Conservation (phyloP, 441 rosid species). For the Gossypium gossypioides region DNA sequence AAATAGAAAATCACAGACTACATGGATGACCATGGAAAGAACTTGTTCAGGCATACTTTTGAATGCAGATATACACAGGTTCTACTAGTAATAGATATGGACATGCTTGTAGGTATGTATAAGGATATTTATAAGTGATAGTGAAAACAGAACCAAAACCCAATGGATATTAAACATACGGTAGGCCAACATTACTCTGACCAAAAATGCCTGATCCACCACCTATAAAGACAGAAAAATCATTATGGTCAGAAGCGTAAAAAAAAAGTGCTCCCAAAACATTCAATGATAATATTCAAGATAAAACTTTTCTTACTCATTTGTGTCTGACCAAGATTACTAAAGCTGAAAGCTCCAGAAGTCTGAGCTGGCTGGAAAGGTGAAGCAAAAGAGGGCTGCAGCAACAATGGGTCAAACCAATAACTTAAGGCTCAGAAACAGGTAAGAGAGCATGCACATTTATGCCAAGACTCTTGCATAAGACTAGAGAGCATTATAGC, state of each 20-base stretch:
- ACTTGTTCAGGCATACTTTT: not conserved
- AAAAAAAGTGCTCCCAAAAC: not conserved
- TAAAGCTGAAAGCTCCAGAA: constrained; percentile 36
- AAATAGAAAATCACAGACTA: not conserved
- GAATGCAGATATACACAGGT: not conserved
- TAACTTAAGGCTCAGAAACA: constrained; percentile 8
- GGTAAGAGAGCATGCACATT: not conserved
- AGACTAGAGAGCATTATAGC: not conserved
- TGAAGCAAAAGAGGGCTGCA: constrained; percentile 41
- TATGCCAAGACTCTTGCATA: not conserved
- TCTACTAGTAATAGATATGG: not conserved
- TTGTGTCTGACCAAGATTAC: constrained; percentile 51
- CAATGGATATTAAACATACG: constrained; percentile 33
- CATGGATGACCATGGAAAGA: not conserved
- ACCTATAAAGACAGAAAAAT: constrained; percentile 20
- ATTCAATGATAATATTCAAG: not conserved
- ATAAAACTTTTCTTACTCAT: constrained; percentile 29
- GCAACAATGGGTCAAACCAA: constrained; percentile 9
- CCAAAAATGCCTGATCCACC: constrained; percentile 40
- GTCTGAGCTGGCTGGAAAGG: constrained; percentile 55
- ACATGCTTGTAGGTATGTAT: not conserved
- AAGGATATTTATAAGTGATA: not conserved
- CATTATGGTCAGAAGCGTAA: constrained; percentile 12
- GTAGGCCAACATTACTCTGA: constrained; percentile 43
- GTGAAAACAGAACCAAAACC: constrained; percentile 1